Evolutionary conservation across 2,329 filamentous ascomycete genomes (phyloP).

Genomic region (Proliferodiscus dingleyae): DNA sequence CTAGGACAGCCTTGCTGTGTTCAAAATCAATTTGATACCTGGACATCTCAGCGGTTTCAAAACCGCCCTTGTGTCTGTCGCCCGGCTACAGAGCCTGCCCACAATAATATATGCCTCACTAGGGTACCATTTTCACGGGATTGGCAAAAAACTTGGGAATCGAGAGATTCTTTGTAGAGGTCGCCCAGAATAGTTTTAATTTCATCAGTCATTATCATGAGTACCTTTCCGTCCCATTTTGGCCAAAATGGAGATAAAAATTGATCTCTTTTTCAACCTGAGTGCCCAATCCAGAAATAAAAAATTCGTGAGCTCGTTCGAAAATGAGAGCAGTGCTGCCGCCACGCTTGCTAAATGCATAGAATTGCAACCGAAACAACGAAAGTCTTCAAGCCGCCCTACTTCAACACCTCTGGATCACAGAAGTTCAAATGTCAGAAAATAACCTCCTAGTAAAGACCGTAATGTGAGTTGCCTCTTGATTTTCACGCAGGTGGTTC

Average conservation of each 20-base stretch:
- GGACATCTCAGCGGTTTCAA: too few relatives aligned
- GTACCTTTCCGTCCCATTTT: conserved; percentile 7
- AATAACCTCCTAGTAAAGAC: conserved; percentile 26
- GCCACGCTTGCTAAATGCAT: conserved; percentile 32
- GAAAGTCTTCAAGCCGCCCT: conserved; percentile 17
- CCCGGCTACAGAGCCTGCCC: too few relatives aligned
- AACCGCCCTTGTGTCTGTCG: too few relatives aligned
- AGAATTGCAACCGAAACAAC: conserved; percentile 15
- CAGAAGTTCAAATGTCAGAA: conserved; percentile 13
- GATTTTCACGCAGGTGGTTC: conserved; percentile 28
- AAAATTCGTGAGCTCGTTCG: conserved; percentile 16
- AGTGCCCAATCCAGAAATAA: conserved; percentile 9
- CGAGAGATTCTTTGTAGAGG: not conserved
- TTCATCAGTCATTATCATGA: conserved; percentile 17
- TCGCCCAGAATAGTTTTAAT: conserved; percentile 15
- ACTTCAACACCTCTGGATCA: conserved; percentile 6
- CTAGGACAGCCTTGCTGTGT: too few relatives aligned
- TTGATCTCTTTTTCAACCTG: conserved; percentile 2
- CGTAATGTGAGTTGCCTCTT: conserved; percentile 30
- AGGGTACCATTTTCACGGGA: too few relatives aligned
- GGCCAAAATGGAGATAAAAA: conserved; percentile 6
- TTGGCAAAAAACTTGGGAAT: not conserved
- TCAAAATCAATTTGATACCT: too few relatives aligned
- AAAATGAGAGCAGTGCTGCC: conserved; percentile 17
- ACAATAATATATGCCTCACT: too few relatives aligned